Base-by-base conservation (phyloP, 2,329 filamentous ascomycete genomes). In the Trichoderma endophyticum region DNA sequence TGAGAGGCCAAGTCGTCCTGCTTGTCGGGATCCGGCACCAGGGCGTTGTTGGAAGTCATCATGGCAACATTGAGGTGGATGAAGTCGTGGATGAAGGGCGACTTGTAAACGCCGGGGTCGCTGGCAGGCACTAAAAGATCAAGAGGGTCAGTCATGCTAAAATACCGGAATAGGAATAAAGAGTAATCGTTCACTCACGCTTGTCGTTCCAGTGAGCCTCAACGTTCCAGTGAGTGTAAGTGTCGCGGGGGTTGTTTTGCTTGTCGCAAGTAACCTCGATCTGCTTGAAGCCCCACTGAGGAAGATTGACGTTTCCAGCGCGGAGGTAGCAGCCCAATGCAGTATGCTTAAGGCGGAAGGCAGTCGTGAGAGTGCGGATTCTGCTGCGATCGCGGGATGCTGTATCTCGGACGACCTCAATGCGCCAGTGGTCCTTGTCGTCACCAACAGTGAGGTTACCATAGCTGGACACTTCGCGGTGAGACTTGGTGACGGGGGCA, bases 11-110 rank as follows among this genome's bases (percentile, higher is more conserved):
- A 89, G 79, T 99, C 96, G 79, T 99, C 96, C 82, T 99, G 96
- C 88, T 99, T 99, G 82, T 99, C 96, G 5, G 96, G 95, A 79
- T 99, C 96, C 4, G 96, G 96, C 24, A 99, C 94, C 60, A 99
- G 90, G 28, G 96, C 96, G 80, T 99, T 99, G 88, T 99, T 99
- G 51, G 96, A 98, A 4, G 96, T 99, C 95, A 98, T 98, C 96
- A 99, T 99, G 74, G 96, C 96, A 74, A 99, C 96, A 81, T 99
- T 99, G 73, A 98, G 86, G 82, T 99, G 96, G 75, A 99, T 91
- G 79, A 99, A 99, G 82, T 99, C 96, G 80, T 97, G 95, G 79
- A 97, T 87, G 87, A 99, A 99, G 3, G 97, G 96, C 43, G 95
- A 98, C 84, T 93, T 97, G 86, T 98, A 99, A 71, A 93, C 91